Evolutionary conservation across 2,329 filamentous ascomycete genomes (phyloP), one percentile per base, ranked within the genome.

Genomic region (Aspergillus sp.): DNA sequence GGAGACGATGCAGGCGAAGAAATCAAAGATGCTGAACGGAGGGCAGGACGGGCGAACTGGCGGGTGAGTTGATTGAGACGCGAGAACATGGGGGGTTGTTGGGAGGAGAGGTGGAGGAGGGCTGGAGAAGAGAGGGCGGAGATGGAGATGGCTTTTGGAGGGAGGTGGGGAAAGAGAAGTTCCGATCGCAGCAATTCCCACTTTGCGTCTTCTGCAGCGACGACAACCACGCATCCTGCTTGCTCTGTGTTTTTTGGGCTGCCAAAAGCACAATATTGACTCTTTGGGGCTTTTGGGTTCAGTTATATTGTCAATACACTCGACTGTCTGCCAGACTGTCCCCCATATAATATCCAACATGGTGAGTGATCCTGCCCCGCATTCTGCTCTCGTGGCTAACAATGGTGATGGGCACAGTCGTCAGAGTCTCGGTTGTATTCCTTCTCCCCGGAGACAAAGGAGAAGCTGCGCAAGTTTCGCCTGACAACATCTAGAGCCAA

Each of bases 401-500:
- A 37, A 27, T 11, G 13, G 27, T 19, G 36, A 38, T 11, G 26
- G 33, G 2, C 3, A 27, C 54, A 75, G 70, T 66, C 83, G 59
- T 94, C 90, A 62, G 90, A 96, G 75, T 83, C 89, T 49, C 79
- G 90, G 57, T 79, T 97, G 50, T 97, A 95, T 73, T 88, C 87
- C 47, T 95, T 97, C 79, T 94, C 90, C 29, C 80, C 83, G 52
- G 88, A 93, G 71, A 95, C 89, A 37, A 93, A 86, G 70, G 83
- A 90, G 53, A 85, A 90, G 62, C 81, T 98, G 53, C 86, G 88
- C 68, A 97, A 96, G 71, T 98, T 98, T 73, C 87, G 93, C 40
- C 78, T 98, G 27, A 82, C 85, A 27, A 97, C 93, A 2, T 96
- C 90, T 30, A 78, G 93, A 53, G 83, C 89, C 41, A 91, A 85